Evolutionary conservation across 441 rosid genomes (phyloP).

Genomic region (Mallotus japonicus): DNA sequence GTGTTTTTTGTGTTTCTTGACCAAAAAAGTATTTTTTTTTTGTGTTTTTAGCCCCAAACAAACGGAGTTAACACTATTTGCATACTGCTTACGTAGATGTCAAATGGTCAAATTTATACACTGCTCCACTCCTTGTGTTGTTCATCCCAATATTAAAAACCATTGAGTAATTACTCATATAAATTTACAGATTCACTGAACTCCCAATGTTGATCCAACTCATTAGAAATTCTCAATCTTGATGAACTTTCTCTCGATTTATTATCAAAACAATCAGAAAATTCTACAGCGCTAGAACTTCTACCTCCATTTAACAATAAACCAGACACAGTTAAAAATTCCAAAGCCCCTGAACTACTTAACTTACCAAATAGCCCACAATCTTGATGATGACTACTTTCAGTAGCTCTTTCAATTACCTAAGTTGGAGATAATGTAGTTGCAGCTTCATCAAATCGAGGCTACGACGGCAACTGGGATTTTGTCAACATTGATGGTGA

Average conservation of each 20-base stretch:
- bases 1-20: too few species aligned
- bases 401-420: conserved; percentile 51
- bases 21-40: too few species aligned
- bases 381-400: conserved; percentile 25
- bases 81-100: too few species aligned
- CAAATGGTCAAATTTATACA: too few species aligned
- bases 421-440: conserved; percentile 80
- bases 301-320: conserved; percentile 37
- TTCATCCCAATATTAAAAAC: too few species aligned
- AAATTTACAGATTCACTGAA: conserved; percentile 81
- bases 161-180: too few species aligned
- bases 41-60: too few species aligned
- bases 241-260: conserved; percentile 51
- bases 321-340: conserved; percentile 36
- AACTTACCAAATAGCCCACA: conserved; percentile 58
- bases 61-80: too few species aligned
- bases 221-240: conserved; percentile 48
- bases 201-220: conserved; percentile 62
- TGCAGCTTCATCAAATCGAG: conserved; percentile 41
- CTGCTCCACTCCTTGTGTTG: too few species aligned
- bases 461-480: conserved; percentile 87
- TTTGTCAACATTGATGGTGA: conserved; percentile 74
- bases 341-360: conserved; percentile 52
- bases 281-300: conserved; percentile 39
- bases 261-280: conserved; percentile 55